A percentile compares a stretch with the other conserved stretches of the same genome.
Conservation (phyloP, 1,139 yeast species). For the Pichiaceae sp. region DNA sequence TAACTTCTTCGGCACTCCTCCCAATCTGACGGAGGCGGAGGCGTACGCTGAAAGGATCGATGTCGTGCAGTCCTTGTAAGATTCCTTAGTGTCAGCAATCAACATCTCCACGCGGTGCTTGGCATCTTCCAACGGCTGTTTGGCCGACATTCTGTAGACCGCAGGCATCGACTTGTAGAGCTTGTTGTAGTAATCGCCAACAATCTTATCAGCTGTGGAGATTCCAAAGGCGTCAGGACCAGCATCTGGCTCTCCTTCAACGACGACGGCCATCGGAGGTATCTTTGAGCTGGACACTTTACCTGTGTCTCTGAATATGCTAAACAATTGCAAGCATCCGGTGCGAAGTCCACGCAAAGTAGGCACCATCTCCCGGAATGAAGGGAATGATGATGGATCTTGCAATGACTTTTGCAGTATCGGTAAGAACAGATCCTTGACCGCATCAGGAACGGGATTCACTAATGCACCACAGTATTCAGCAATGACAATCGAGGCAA, state of each 20-base stretch:
- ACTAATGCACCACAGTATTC: constrained; percentile 51
- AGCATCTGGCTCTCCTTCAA: constrained; percentile 90
- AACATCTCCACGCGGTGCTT: constrained; percentile 59
- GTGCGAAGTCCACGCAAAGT: constrained; percentile 78
- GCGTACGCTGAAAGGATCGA: constrained; percentile 71
- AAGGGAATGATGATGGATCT: constrained; percentile 39
- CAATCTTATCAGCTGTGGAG: constrained; percentile 65
- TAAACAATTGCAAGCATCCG: constrained; percentile 76
- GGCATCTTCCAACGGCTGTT: constrained; percentile 74
- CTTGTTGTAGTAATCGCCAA: constrained; percentile 58
- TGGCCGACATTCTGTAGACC: constrained; percentile 60
- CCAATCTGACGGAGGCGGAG: constrained; percentile 56
- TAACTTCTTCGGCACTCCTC: constrained; percentile 72
- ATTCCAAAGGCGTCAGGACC: constrained; percentile 90
- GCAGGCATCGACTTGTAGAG: constrained; percentile 60
- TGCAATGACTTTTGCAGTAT: constrained; percentile 35
- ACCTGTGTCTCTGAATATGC: constrained; percentile 69
- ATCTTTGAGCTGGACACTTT: constrained; percentile 66
- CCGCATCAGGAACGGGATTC: constrained; percentile 12
- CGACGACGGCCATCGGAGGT: constrained; percentile 81
- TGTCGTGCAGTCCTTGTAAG: constrained; percentile 45
- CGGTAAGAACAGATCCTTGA: constrained; percentile 26
- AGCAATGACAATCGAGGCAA: constrained; percentile 61
- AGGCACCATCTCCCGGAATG: constrained; percentile 81
- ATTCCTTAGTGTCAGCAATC: constrained; percentile 58